Conservation (phyloP, 202 grass and related monocot species). For the Cymbopogon flexuosus region DNA sequence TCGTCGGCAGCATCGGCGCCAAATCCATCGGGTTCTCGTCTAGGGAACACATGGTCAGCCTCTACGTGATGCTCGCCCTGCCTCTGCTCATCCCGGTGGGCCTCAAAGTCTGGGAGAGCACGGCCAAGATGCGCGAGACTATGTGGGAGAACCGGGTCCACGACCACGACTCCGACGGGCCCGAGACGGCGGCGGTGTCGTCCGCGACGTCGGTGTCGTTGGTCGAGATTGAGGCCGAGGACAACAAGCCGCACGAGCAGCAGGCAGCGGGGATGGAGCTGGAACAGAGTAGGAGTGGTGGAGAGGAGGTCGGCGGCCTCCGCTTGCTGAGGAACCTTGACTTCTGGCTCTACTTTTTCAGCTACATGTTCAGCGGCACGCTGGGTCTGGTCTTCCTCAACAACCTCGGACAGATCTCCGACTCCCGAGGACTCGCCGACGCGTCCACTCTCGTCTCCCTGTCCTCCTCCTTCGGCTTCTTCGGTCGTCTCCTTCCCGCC, state of each 20-base stretch:
- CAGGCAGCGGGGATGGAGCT: background rate
- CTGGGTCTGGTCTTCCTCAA: slow-evolving; percentile 90
- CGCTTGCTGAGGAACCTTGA: slow-evolving; percentile 54
- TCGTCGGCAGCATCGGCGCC: slow-evolving; percentile 59
- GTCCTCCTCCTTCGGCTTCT: slow-evolving; percentile 92
- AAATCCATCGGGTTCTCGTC: slow-evolving; percentile 43
- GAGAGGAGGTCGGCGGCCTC: slow-evolving; percentile 61
- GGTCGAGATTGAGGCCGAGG: slow-evolving; percentile 15
- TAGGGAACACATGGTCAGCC: slow-evolving; percentile 51
- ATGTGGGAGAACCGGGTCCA: slow-evolving; percentile 65
- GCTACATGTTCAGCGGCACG: slow-evolving; percentile 91
- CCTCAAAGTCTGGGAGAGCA: slow-evolving; percentile 44
- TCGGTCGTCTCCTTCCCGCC: slow-evolving; percentile 89
- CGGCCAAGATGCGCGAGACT: slow-evolving; percentile 40
- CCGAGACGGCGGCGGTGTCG: slow-evolving; percentile 25
- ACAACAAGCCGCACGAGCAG: background rate
- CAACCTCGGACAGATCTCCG: slow-evolving; percentile 89
- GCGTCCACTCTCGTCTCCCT: slow-evolving; percentile 76
- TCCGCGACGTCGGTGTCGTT: background rate
- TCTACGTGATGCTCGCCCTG: slow-evolving; percentile 51
- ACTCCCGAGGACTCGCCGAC: slow-evolving; percentile 60
- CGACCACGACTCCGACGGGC: slow-evolving; percentile 35
- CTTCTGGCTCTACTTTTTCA: slow-evolving; percentile 99
- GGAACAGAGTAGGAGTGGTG: background rate
- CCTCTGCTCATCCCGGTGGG: slow-evolving; percentile 61